Conservation (phyloP, 805 yeast species). For the Candida andamanensis region DNA sequence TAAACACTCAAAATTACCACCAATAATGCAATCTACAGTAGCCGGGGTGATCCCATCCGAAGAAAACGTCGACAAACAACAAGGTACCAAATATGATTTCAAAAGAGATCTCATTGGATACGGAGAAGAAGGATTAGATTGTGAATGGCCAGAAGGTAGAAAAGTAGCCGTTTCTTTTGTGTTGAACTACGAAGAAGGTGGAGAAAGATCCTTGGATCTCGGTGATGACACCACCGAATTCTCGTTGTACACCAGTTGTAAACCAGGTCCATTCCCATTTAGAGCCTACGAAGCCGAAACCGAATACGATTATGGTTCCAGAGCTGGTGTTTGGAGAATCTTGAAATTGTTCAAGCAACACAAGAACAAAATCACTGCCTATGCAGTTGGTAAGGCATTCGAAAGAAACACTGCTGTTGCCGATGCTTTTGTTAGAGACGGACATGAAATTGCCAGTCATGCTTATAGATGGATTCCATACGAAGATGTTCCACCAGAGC, state of each 20-base stretch:
- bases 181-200: slow-evolving; percentile 23
- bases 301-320: slow-evolving; percentile 13
- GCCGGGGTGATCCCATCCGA: slow-evolving; percentile 6
- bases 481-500: slow-evolving; percentile 10
- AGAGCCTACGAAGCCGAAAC: slow-evolving; percentile 10
- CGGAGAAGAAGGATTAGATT: slow-evolving; percentile 19
- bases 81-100: slow-evolving; percentile 11
- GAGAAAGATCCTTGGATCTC: slow-evolving; percentile 14
- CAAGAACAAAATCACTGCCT: slow-evolving; percentile 11
- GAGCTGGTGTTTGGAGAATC: slow-evolving; percentile 13
- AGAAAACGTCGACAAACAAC: slow-evolving; percentile 4
- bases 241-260: slow-evolving; percentile 9
- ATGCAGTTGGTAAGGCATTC: slow-evolving; percentile 14
- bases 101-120: slow-evolving; percentile 16
- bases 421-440: slow-evolving; percentile 14
- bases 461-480: slow-evolving; percentile 16
- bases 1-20: background rate
- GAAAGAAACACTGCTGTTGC: slow-evolving; percentile 10
- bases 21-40: slow-evolving; percentile 2
- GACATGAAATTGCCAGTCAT: slow-evolving; percentile 15
- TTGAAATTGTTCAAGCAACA: slow-evolving; percentile 9
- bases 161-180: slow-evolving; percentile 19
- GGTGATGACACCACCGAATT: slow-evolving; percentile 13
- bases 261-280: slow-evolving; percentile 7
- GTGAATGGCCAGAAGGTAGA: slow-evolving; percentile 16